Conservation (phyloP, 495 filamentous ascomycete genomes). For the Chlorociboria aeruginascens region DNA sequence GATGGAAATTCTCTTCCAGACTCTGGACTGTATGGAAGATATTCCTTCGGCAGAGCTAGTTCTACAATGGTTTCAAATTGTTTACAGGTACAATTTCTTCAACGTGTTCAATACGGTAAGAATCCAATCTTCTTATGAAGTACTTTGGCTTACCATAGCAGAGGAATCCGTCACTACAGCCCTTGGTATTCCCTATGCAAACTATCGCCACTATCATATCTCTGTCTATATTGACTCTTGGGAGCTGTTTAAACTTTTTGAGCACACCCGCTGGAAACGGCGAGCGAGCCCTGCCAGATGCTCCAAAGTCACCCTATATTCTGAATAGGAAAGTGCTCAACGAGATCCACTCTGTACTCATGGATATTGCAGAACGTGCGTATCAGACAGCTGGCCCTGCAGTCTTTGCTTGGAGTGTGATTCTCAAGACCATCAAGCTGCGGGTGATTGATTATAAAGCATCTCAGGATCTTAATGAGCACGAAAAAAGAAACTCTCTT, state of each 20-base stretch:
- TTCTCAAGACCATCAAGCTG: slow-evolving; percentile 46
- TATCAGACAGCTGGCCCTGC: slow-evolving; percentile 47
- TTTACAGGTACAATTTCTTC: slow-evolving; percentile 52
- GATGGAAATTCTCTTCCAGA: slow-evolving; percentile 60
- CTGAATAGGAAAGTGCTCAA: slow-evolving; percentile 46
- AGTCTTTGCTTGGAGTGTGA: slow-evolving; percentile 63
- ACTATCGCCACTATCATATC: slow-evolving; percentile 61
- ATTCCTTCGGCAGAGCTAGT: slow-evolving; percentile 47
- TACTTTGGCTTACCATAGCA: slow-evolving; percentile 11
- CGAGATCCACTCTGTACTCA: slow-evolving; percentile 52
- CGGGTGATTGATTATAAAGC: slow-evolving; percentile 1
- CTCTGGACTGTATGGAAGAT: slow-evolving; percentile 43
- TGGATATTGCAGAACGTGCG: slow-evolving; percentile 33
- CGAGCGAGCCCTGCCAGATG: slow-evolving; percentile 9
- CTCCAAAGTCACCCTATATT: slow-evolving; percentile 44
- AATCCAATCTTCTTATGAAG: slow-evolving; percentile 21
- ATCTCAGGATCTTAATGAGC: background rate
- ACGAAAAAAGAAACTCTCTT: background rate
- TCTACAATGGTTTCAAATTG: slow-evolving; percentile 61
- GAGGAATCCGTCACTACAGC: slow-evolving; percentile 34
- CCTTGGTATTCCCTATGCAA: slow-evolving; percentile 47
- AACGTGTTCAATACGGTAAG: slow-evolving; percentile 41
- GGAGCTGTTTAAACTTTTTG: slow-evolving; percentile 32
- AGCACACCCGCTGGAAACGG: slow-evolving; percentile 24
- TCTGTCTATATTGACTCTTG: slow-evolving; percentile 59